A percentile compares a stretch with the other conserved stretches of the same genome.
These are phyloP conservation scores for Penicillium expansum DNA, from an alignment of 2,329 filamentous ascomycete species.

Conservation along the genomic window DNA sequence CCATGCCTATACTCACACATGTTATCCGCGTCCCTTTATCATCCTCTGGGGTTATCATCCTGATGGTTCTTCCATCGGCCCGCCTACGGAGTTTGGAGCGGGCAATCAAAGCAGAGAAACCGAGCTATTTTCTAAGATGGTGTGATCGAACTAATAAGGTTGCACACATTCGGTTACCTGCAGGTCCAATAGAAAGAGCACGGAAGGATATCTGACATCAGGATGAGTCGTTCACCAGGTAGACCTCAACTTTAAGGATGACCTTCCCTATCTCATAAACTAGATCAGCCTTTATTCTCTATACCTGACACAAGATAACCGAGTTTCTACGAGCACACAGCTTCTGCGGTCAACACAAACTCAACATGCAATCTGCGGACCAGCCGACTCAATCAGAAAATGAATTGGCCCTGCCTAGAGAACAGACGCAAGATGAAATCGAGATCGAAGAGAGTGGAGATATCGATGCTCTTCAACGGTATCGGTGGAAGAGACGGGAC, in stretches of 20 bases:
- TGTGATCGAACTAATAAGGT: too few relatives aligned
- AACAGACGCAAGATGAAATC: not conserved
- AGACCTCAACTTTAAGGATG: not conserved
- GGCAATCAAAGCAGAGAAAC: too few relatives aligned
- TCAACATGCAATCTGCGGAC: not conserved
- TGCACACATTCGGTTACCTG: too few relatives aligned
- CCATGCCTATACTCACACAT: too few relatives aligned
- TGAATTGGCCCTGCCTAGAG: not conserved
- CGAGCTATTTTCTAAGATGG: too few relatives aligned
- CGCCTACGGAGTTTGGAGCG: too few relatives aligned
- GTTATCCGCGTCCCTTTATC: too few relatives aligned
- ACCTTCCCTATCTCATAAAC: not conserved
- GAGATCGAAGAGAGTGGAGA: not conserved
- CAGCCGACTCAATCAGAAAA: not conserved
- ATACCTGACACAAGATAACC: not conserved
- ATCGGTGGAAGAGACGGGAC: too few relatives aligned
- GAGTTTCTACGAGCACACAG: too few relatives aligned
- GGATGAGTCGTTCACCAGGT: not conserved
- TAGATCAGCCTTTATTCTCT: not conserved
- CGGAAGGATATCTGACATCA: not conserved
- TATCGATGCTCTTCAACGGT: not conserved
- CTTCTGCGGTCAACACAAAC: not conserved
- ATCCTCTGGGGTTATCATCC: too few relatives aligned
- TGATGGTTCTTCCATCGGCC: too few relatives aligned
- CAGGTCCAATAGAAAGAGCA: not conserved